Evolutionary conservation across 306 rosid species (phyloP).

Genomic region (Lathyrus sativus): DNA sequence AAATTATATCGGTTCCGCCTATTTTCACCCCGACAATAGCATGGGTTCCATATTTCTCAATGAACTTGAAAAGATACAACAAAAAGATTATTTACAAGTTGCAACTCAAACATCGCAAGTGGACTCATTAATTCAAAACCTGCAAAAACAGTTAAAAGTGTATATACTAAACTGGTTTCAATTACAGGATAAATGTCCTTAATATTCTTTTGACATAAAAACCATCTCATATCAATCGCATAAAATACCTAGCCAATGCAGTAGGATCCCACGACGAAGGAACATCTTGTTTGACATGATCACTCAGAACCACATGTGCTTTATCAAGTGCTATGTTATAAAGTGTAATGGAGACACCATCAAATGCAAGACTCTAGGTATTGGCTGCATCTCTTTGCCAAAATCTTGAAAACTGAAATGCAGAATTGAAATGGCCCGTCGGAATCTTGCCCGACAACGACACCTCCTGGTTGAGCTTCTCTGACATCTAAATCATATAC

Average conservation of each 20-base stretch:
- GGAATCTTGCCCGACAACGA: slow-evolving; percentile 83
- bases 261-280: slow-evolving; percentile 90
- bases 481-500: slow-evolving; percentile 65
- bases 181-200: too few species aligned
- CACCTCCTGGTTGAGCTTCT: slow-evolving; percentile 81
- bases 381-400: slow-evolving; percentile 92
- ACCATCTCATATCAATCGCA: too few species aligned
- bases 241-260: slow-evolving; percentile 70
- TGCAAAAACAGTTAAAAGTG: too few species aligned
- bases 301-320: slow-evolving; percentile 62
- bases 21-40: slow-evolving; percentile 69
- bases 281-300: slow-evolving; percentile 70
- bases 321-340: slow-evolving; percentile 72
- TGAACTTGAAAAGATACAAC: slow-evolving; percentile 55
- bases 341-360: slow-evolving; percentile 68
- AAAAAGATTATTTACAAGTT: slow-evolving; percentile 10
- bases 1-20: slow-evolving; percentile 77
- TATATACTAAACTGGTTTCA: too few species aligned
- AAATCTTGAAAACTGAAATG: slow-evolving; percentile 64
- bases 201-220: too few species aligned
- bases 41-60: slow-evolving; percentile 79
- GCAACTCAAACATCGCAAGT: slow-evolving; percentile 6
- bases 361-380: slow-evolving; percentile 77
- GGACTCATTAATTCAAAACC: neutral
- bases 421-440: slow-evolving; percentile 76